Conservation (phyloP, 2,329 filamentous ascomycete genomes). For the Calonectria honghensis region DNA sequence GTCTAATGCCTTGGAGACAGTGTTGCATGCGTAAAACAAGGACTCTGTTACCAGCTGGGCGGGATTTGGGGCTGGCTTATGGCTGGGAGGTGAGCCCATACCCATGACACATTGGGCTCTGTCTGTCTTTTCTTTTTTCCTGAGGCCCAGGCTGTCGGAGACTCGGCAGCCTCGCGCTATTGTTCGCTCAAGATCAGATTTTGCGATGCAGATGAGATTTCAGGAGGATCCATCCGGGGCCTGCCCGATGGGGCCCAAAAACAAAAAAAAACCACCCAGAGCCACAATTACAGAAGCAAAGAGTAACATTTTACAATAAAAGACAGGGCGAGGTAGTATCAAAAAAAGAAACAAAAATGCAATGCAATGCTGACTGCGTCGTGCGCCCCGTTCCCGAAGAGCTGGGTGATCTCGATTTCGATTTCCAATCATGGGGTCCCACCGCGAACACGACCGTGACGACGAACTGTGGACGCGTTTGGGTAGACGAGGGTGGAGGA, state of each 20-base stretch:
- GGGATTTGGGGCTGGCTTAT: conserved; percentile 36
- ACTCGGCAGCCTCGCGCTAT: conserved; percentile 21
- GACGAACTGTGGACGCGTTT: conserved; percentile 2
- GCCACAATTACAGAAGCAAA: conserved; percentile 1
- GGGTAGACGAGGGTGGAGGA: neutral
- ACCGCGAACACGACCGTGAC: conserved; percentile 31
- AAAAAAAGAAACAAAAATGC: conserved; percentile 22
- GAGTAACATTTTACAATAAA: neutral
- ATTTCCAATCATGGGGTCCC: conserved; percentile 28
- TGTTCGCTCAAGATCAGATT: conserved; percentile 26
- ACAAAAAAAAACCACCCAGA: conserved; percentile 10
- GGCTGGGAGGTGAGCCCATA: conserved; percentile 19
- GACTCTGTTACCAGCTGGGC: conserved; percentile 31
- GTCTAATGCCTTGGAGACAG: conserved; percentile 20
- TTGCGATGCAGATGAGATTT: conserved; percentile 30
- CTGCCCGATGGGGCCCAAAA: conserved; percentile 8
- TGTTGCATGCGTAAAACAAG: conserved; percentile 25
- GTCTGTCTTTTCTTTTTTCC: conserved; percentile 11
- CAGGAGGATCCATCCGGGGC: conserved; percentile 17
- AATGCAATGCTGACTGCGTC: conserved; percentile 8
- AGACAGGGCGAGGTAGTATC: neutral
- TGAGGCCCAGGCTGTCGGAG: conserved; percentile 18
- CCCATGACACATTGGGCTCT: neutral
- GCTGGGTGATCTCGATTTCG: conserved; percentile 36
- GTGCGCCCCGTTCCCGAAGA: conserved; percentile 20